Percentiles rank a stretch among this genome's conserved stretches.
phyloP scores from a whole-genome alignment of 78 protist genomes.

The Dictyostelium purpureum region DNA sequence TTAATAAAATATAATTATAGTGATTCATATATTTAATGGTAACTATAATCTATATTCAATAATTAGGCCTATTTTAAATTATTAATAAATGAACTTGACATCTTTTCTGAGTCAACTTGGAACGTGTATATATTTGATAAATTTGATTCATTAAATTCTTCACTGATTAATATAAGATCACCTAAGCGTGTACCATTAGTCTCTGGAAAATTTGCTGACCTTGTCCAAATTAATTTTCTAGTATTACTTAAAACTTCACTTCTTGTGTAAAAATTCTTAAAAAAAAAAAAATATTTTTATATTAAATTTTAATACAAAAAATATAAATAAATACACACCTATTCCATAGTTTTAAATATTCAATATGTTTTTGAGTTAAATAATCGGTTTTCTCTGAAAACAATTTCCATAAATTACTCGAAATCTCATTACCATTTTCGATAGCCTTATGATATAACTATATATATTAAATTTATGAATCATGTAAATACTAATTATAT shows the following conservation, averaged over 20 bases:
- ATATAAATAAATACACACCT: background rate
- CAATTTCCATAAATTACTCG: conserved; percentile 21
- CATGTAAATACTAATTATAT: no score
- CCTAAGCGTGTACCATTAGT: conserved; percentile 22
- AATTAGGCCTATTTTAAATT: no score
- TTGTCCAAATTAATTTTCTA: conserved; percentile 19
- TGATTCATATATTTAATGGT: no score
- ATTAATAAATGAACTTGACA: no score
- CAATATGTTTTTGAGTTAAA: background rate
- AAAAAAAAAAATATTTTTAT: background rate
- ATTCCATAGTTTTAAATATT: conserved; percentile 27
- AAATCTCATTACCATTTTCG: conserved; percentile 15
- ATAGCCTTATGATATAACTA: conserved; percentile 40
- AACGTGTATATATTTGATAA: background rate
- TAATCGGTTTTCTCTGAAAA: conserved; percentile 11
- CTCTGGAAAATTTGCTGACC: background rate
- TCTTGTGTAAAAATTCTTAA: conserved; percentile 21
- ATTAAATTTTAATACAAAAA: background rate
- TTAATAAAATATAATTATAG: no score
- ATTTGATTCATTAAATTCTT: background rate
- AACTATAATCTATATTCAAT: no score
- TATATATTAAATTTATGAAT: no score
- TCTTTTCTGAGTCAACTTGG: no score
- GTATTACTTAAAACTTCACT: background rate
- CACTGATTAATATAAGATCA: background rate